Evolutionary conservation across 441 rosid genomes (phyloP).

Genomic region (California macrophylla): DNA sequence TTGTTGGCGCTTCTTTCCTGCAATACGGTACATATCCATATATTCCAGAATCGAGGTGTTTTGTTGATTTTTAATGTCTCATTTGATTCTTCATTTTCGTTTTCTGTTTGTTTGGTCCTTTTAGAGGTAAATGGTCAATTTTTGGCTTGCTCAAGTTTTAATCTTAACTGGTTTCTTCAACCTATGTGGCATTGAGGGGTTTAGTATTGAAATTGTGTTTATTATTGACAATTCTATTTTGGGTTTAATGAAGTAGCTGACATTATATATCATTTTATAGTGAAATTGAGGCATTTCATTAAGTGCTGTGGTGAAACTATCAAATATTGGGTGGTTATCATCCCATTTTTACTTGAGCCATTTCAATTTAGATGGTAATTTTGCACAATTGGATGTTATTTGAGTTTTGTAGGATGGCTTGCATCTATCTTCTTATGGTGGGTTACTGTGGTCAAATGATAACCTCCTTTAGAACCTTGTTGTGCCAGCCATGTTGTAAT

Average conservation of each 20-base stretch:
- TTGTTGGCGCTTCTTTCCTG: slow-evolving; percentile 37
- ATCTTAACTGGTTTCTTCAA: neutral
- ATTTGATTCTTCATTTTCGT: neutral
- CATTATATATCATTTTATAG: neutral
- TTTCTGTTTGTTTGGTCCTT: neutral
- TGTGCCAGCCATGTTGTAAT: neutral
- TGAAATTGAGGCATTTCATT: neutral
- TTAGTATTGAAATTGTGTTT: neutral
- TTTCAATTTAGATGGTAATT: neutral
- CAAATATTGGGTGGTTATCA: neutral
- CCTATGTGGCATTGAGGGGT: neutral
- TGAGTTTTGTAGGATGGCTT: neutral
- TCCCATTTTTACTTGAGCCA: neutral
- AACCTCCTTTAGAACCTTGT: neutral
- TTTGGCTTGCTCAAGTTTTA: neutral
- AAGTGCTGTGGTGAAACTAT: neutral
- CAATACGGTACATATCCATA: slow-evolving; percentile 32
- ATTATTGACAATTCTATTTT: neutral
- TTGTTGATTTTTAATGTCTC: neutral
- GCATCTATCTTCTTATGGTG: neutral
- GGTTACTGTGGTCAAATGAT: neutral
- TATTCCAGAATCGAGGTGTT: neutral
- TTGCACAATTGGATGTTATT: neutral
- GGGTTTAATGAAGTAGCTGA: neutral
- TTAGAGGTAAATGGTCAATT: neutral